These are phyloP conservation scores for Phytophthora podocarpi DNA, from an alignment of 352 stramenopile species.

Conservation along the genomic window DNA sequence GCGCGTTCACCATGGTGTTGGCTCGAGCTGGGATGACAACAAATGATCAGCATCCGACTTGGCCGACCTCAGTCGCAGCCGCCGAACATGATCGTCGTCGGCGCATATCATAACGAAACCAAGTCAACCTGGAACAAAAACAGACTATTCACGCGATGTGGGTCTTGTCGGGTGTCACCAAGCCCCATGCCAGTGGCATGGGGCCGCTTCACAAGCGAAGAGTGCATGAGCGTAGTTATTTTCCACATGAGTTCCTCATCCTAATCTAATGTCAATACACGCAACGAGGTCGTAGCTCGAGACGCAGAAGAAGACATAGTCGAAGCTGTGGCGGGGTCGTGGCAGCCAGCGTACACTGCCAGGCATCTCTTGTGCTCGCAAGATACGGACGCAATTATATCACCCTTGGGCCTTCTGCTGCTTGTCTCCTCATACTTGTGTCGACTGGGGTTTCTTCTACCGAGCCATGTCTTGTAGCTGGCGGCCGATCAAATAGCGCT, in stretches of 20 bases:
- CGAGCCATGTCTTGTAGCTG: conserved; percentile 87
- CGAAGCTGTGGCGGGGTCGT: not conserved
- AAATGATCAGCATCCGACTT: too few relatives aligned
- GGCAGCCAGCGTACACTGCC: not conserved
- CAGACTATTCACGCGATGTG: not conserved
- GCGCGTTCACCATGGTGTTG: conserved; percentile 40
- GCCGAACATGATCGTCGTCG: conserved; percentile 27
- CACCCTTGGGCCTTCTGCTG: conserved; percentile 4
- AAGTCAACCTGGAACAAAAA: not conserved
- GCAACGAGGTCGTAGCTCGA: conserved; percentile 24
- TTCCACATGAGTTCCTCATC: conserved; percentile 34
- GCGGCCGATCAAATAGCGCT: conserved; percentile 87
- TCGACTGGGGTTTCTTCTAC: conserved; percentile 36
- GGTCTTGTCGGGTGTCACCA: too few relatives aligned
- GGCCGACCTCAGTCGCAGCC: conserved; percentile 8
- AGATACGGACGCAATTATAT: conserved; percentile 12
- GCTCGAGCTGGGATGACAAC: not conserved
- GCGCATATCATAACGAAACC: conserved; percentile 1
- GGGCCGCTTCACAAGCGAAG: not conserved
- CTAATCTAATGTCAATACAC: conserved; percentile 43
- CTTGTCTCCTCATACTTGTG: conserved; percentile 10
- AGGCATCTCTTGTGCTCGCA: conserved; percentile 3
- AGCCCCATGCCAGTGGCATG: not conserved
- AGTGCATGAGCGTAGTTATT: conserved; percentile 27
- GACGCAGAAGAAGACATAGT: not conserved